phyloP scores from a whole-genome alignment of 2,329 filamentous ascomycete genomes.

The Fusarium verticillioides region DNA sequence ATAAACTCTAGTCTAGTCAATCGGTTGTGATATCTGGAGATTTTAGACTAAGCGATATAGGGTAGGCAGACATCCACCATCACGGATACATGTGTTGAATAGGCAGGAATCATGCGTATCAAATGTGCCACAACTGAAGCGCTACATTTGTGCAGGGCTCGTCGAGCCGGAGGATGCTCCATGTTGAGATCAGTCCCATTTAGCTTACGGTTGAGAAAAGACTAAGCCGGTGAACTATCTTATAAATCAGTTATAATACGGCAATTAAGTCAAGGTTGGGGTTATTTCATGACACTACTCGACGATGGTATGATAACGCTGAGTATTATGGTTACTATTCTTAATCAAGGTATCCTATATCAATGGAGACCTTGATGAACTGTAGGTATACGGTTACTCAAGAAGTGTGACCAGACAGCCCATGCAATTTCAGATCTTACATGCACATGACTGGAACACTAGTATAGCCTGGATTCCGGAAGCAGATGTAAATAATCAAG shows the following conservation, averaged over 20 bases:
- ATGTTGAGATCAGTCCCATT: neutral
- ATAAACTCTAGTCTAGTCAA: neutral
- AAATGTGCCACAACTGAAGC: neutral
- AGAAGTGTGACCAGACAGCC: neutral
- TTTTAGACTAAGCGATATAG: neutral
- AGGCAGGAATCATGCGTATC: neutral
- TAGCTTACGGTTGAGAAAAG: neutral
- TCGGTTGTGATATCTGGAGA: neutral
- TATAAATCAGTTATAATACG: neutral
- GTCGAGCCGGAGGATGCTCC: neutral
- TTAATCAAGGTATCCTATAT: neutral
- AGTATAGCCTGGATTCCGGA: neutral
- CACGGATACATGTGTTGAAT: neutral
- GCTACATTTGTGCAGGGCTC: neutral
- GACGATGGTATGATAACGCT: neutral
- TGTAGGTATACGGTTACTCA: neutral
- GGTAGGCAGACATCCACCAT: neutral
- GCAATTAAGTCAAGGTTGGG: neutral
- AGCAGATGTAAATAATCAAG: neutral
- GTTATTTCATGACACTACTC: neutral
- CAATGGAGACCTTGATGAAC: neutral
- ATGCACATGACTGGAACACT: neutral
- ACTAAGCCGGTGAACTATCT: neutral
- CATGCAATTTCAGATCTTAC: neutral
- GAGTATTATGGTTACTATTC: neutral